Conservation (phyloP, 192 early-diverging fungal genomes). For the Cetraspora pellucida region DNA sequence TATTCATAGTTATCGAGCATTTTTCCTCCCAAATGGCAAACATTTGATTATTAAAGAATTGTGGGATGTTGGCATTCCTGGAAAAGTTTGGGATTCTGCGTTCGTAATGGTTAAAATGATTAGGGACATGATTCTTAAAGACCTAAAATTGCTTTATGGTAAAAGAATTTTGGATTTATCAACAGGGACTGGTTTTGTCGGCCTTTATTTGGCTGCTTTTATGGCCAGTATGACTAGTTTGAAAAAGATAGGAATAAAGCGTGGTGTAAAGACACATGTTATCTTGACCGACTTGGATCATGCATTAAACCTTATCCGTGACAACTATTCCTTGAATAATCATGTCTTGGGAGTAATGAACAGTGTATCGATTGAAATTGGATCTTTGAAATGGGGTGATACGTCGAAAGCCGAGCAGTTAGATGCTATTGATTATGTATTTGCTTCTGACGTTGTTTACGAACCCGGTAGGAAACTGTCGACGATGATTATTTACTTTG, state of each 20-base stretch:
- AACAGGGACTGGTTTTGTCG: conserved; percentile 31
- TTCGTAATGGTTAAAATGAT: conserved; percentile 27
- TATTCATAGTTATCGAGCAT: conserved; percentile 25
- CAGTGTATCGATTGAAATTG: conserved; percentile 4
- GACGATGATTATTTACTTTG: not conserved
- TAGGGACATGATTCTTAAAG: not conserved
- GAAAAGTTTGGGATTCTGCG: conserved; percentile 35
- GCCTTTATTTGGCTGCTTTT: conserved; percentile 23
- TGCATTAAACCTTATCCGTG: conserved; percentile 2
- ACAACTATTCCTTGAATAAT: conserved; percentile 13
- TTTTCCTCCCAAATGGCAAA: conserved; percentile 18
- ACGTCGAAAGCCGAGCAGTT: not conserved
- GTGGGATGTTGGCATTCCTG: conserved; percentile 31
- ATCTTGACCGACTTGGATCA: conserved; percentile 29
- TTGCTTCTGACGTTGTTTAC: conserved; percentile 33
- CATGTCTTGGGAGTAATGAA: not conserved
- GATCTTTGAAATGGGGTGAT: conserved; percentile 21
- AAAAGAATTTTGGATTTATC: conserved; percentile 32
- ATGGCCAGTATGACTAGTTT: not conserved
- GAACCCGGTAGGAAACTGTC: conserved; percentile 22
- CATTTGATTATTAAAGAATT: conserved; percentile 30
- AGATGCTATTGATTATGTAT: conserved; percentile 8
- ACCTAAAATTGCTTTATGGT: not conserved
- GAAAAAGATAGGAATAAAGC: not conserved
- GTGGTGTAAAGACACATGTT: not conserved